A percentile compares a stretch with the other conserved stretches of the same genome.
phyloP scores from a whole-genome alignment of 192 early-diverging fungal species.

The Gaertneriomyces sp. region DNA sequence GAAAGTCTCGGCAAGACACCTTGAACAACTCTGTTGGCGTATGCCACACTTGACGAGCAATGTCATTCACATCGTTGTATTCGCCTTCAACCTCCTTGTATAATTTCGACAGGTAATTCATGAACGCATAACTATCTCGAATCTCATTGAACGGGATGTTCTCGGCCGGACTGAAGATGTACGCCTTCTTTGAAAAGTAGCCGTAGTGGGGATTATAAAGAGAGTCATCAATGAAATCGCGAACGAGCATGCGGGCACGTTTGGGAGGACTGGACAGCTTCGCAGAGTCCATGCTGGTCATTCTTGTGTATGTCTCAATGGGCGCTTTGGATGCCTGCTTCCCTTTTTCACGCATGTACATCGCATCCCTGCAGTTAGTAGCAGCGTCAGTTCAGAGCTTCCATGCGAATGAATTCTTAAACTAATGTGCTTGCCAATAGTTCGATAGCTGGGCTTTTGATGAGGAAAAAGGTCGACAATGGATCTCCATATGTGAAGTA shows the following conservation, averaged over 20 bases:
- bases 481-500: no score
- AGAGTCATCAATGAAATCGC: conserved; percentile 93
- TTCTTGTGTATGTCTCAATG: conserved; percentile 15
- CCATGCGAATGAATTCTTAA: no score
- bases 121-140: conserved; percentile 74
- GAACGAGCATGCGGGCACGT: conserved; percentile 29
- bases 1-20: conserved; percentile 18
- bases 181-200: conserved; percentile 94
- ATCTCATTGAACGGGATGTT: conserved; percentile 60
- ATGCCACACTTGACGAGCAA: conserved; percentile 93
- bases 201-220: conserved; percentile 96
- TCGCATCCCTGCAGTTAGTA: conserved; percentile 5
- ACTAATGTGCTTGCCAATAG: no score
- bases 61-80: conserved; percentile 36
- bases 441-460: no score
- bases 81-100: conserved; percentile 51
- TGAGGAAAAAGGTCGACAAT: no score
- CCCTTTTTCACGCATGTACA: conserved; percentile 3
- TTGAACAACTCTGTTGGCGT: conserved; percentile 96
- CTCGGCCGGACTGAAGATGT: conserved; percentile 39
- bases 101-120: conserved; percentile 70
- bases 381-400: no score
- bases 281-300: conserved; percentile 21
- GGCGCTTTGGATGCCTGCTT: neutral
- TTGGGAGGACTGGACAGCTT: conserved; percentile 5